Conservation (phyloP, 2,329 filamentous ascomycete species). For the Diplodia seriata region DNA sequence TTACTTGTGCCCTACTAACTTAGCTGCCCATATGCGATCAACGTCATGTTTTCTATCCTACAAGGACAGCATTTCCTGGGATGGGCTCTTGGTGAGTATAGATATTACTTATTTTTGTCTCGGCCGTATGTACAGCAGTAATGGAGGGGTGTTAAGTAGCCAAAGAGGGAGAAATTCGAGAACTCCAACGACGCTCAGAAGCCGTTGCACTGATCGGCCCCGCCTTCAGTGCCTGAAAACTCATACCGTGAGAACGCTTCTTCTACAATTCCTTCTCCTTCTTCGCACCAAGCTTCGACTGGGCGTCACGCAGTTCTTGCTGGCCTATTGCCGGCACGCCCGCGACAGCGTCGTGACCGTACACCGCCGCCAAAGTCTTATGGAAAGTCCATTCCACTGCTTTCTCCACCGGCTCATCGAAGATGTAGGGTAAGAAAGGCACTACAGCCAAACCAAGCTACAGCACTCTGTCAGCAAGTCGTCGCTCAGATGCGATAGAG, state of each 20-base stretch:
- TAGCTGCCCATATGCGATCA: too few species aligned
- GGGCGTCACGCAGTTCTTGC: slow-evolving; percentile 46
- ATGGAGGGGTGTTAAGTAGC: not conserved
- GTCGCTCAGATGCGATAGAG: too few species aligned
- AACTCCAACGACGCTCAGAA: not conserved
- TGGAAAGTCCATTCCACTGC: slow-evolving; percentile 92
- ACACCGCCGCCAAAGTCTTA: slow-evolving; percentile 75
- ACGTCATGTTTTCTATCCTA: too few species aligned
- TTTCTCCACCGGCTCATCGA: slow-evolving; percentile 91
- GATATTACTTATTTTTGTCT: not conserved
- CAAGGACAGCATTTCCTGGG: not conserved
- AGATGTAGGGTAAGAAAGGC: slow-evolving; percentile 81
- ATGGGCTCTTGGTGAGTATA: not conserved
- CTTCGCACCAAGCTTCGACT: slow-evolving; percentile 40
- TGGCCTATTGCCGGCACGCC: slow-evolving; percentile 48
- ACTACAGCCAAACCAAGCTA: slow-evolving; percentile 70
- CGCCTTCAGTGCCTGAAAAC: not conserved
- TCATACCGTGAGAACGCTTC: not conserved
- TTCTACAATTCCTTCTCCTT: slow-evolving; percentile 50
- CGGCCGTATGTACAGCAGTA: not conserved
- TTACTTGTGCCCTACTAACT: not conserved
- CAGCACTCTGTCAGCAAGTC: not conserved
- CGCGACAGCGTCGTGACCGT: slow-evolving; percentile 66
- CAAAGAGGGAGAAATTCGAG: not conserved
- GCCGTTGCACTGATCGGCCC: not conserved